A percentile compares a stretch with the other conserved stretches of the same genome.
Conservation (phyloP, 225 moss, liverwort and hornwort genomes). For the Takakia lepidozioides region DNA sequence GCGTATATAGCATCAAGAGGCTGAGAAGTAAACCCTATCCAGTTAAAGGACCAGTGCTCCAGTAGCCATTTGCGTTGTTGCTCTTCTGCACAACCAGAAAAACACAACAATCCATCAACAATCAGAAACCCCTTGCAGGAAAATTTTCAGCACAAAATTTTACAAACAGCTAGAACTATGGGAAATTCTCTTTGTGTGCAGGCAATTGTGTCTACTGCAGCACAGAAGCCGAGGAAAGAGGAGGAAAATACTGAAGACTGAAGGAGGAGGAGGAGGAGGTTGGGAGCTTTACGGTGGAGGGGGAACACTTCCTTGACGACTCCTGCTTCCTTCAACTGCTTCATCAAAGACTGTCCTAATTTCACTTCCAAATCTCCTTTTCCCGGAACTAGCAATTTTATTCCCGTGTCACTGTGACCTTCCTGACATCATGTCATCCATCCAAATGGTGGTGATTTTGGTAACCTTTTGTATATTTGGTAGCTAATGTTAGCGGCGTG, state of each 20-base stretch:
- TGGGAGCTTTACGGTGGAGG: slow-evolving; percentile 59
- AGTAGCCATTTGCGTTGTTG: slow-evolving; percentile 64
- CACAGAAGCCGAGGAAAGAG: no score
- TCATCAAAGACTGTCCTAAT: slow-evolving; percentile 39
- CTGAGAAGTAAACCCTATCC: slow-evolving; percentile 58
- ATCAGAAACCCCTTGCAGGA: neutral
- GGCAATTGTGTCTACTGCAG: no score
- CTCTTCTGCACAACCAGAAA: slow-evolving; percentile 57
- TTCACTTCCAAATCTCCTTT: slow-evolving; percentile 25
- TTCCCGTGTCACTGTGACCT: no score
- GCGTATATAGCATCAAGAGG: slow-evolving; percentile 78
- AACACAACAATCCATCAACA: neutral
- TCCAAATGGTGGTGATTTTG: no score
- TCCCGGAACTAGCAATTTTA: no score
- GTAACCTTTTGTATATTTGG: no score
- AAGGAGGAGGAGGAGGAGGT: neutral
- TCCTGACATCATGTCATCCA: no score
- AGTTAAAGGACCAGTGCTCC: slow-evolving; percentile 64
- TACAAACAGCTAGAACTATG: no score
- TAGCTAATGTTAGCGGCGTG: no score
- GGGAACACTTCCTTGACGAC: slow-evolving; percentile 79
- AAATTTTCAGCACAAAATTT: no score
- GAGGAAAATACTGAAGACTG: no score
- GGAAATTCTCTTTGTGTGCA: neutral
- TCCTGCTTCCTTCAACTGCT: slow-evolving; percentile 45